Base-by-base conservation (phyloP, 2,329 filamentous ascomycete species). In the Epichloe gansuensis region DNA sequence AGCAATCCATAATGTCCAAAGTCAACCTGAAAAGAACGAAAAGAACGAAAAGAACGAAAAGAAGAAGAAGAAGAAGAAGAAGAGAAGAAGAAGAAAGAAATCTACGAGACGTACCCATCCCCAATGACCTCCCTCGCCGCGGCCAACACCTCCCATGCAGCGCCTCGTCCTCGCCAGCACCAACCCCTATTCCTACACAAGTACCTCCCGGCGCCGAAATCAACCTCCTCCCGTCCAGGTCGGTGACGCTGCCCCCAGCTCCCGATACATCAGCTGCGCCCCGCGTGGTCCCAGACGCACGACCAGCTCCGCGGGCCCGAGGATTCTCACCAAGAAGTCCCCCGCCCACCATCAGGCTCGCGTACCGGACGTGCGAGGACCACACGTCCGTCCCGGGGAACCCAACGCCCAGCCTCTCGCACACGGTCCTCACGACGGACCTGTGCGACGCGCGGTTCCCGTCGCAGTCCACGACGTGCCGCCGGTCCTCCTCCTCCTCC, bases 231-330 rank as follows among this genome's bases (percentile, higher is more conserved):
- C 68, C 69, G 17, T 71, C 66, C 51, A 71, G 64, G 51, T 81
- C 78, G 0, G 76, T 79, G 46, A 81, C 68, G 52, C 65, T 68
- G 21, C 78, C 78, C 78, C 78, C 1, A 74, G 65, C 63, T 81
- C 78, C 52, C 76, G 72, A 52, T 78, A 75, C 34, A 81, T 65
- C 53, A 81, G 65, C 71, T 80, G 78, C 1, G 77, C 76, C 5
- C 78, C 0, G 77, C 77, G 55, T 81, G 78, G 56, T 81, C 78
- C 78, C 77, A 72, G 39, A 70, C 59, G 49, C 62, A 67, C 52
- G 66, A 64, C 38, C 55, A 56, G 17, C 58, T 53, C 1, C 51
- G 17, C 17, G 17, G 17, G 17, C 52, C 15, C 57, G 51, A 11
- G 63, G 67, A 69, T 57, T 5, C 69, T 62, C 25, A 71, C 52